Evolutionary conservation across 352 stramenopile genomes (phyloP).

Genomic region (Elongisporangium prolatum): DNA sequence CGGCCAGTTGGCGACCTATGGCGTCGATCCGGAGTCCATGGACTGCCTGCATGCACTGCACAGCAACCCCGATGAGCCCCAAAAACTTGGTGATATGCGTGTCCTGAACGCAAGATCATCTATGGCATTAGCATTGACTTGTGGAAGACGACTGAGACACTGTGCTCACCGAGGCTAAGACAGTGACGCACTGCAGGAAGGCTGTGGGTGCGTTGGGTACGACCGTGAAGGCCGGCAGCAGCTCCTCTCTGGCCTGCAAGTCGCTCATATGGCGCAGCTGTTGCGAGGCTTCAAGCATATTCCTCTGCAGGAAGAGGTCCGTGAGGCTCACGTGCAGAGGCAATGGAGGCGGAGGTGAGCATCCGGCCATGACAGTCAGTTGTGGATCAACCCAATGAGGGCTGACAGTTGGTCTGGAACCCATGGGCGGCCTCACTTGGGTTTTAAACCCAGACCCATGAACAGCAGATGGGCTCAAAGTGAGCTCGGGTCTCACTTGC

Average conservation of each 20-base stretch:
- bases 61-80: constrained; percentile 7
- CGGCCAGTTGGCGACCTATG: constrained; percentile 33
- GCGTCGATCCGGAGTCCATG: constrained; percentile 14
- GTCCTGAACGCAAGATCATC: constrained; percentile 10
- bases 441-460: no score
- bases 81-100: constrained; percentile 2
- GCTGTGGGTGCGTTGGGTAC: constrained; percentile 22
- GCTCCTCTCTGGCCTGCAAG: constrained; percentile 19
- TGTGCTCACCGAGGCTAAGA: constrained; percentile 10
- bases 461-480: no score
- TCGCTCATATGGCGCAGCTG: constrained; percentile 33
- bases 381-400: background rate
- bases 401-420: no score
- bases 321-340: constrained; percentile 13
- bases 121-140: background rate
- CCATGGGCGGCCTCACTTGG: no score
- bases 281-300: constrained; percentile 19
- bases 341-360: background rate
- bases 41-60: constrained; percentile 17
- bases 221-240: constrained; percentile 25
- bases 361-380: background rate
- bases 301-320: constrained; percentile 25
- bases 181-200: constrained; percentile 34
- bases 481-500: no score
- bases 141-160: background rate